Base-by-base conservation (phyloP, 148 eudicot species). In the Rhododendron griersonianum region DNA sequence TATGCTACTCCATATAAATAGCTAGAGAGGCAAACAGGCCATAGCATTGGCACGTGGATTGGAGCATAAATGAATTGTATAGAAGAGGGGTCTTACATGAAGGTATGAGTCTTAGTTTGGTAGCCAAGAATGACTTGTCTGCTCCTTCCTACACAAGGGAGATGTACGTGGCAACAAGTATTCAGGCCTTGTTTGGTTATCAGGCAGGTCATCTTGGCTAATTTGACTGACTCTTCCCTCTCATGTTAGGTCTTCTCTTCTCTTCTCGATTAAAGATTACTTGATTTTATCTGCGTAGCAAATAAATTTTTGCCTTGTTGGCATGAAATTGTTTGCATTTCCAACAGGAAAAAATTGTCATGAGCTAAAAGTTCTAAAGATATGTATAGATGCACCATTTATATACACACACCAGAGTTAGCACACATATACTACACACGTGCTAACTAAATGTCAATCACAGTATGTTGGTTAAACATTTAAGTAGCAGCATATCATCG, bases 61-160 rank as follows among this genome's bases (percentile, higher is more conserved):
- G 28, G 25, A 25, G 55, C 21, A n/a, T 15, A 41, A 14, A 33
- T 5, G 25, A 3, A 11, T 50, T 11, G 55, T 50, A 48, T 51
- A 30, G 14, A 50, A 78, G 83, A 85, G 83, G 59, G 87, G 44
- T 63, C 87, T 85, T 78, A 85, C 87, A 85, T 78, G 87, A 85
- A 85, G 81, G 82, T 28, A 85, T 41, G 87, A 85, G 77, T 5
- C 33, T 61, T 85, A 7, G 74, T 85, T 85, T 78, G 83, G 57
- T 85, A 85, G 87, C 87, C 87, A 85, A 85, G 87, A 35, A 85
- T 85, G 87, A 78, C 87, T 85, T 85, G 87, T 83, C 87, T 85
- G 82, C 74, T 41, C 44, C 77, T 76, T 41, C 44, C 77, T 76
- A 41, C 44, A 33, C 59, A 57, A 75, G 7, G 44, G 41, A 51